Percentiles rank a stretch among this genome's conserved stretches.
Evolutionary conservation across 2,329 filamentous ascomycete species (phyloP).

Genomic region (Sclerotinia spermophila): DNA sequence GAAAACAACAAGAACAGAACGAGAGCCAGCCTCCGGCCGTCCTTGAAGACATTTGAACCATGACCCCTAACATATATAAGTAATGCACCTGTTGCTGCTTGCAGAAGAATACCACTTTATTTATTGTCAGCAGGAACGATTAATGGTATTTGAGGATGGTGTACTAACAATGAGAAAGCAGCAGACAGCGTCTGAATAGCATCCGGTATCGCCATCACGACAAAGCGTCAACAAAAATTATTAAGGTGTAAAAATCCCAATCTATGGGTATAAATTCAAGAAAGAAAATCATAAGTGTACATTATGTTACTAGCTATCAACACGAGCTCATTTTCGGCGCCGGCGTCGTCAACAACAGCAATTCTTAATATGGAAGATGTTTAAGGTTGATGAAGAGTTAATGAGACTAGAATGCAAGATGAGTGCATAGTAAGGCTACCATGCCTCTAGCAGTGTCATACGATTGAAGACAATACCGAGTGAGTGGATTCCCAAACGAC

Average conservation of each 20-base stretch:
- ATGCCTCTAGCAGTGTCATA: slow-evolving; percentile 11
- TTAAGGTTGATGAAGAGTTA: slow-evolving; percentile 5
- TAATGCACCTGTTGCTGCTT: slow-evolving; percentile 34
- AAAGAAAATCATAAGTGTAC: slow-evolving; percentile 29
- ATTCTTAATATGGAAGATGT: slow-evolving; percentile 23
- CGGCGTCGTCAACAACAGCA: slow-evolving; percentile 27
- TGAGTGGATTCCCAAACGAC: slow-evolving; percentile 18
- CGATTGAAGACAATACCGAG: neutral
- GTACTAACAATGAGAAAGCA: slow-evolving; percentile 37
- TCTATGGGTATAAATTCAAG: slow-evolving; percentile 34
- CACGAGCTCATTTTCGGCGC: slow-evolving; percentile 27
- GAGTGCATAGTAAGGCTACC: neutral
- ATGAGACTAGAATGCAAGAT: slow-evolving; percentile 2
- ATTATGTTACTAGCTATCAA: slow-evolving; percentile 29
- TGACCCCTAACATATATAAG: slow-evolving; percentile 34
- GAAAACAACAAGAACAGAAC: slow-evolving; percentile 37
- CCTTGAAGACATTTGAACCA: slow-evolving; percentile 35
- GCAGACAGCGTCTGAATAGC: slow-evolving; percentile 35
- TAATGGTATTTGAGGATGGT: neutral
- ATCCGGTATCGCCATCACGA: slow-evolving; percentile 35
- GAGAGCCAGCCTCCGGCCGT: slow-evolving; percentile 41
- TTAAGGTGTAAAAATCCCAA: slow-evolving; percentile 31
- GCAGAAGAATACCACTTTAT: slow-evolving; percentile 36
- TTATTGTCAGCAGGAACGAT: slow-evolving; percentile 22
- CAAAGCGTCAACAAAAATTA: slow-evolving; percentile 26